Percentiles rank a stretch among this genome's conserved stretches.
Conservation (phyloP, 345 rosid genomes). For the Murraya koenigii region DNA sequence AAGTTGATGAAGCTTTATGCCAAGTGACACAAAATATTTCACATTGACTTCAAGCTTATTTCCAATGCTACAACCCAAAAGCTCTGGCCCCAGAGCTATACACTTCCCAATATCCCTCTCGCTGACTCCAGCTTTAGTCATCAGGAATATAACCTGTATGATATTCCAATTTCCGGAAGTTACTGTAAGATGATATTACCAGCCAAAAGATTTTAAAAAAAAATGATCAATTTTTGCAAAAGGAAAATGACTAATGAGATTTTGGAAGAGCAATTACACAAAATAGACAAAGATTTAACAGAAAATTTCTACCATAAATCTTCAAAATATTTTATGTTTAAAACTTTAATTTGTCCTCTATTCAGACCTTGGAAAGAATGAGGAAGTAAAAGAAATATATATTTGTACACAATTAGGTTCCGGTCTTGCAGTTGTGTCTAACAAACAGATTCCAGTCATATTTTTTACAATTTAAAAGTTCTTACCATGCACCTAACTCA, state of each 20-base stretch:
- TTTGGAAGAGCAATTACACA: not conserved
- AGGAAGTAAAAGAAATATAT: not conserved
- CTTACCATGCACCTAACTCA: not conserved
- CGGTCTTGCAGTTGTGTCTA: not conserved
- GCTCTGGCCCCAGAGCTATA: conserved; percentile 80
- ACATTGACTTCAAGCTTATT: conserved; percentile 70
- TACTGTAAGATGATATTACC: not conserved
- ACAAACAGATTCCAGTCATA: not conserved
- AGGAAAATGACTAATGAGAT: not conserved
- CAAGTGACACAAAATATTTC: conserved; percentile 73
- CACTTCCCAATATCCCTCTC: conserved; percentile 76
- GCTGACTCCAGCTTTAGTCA: conserved; percentile 78
- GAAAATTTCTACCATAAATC: not conserved
- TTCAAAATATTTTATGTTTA: not conserved
- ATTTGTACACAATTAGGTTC: not conserved
- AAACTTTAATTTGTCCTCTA: not conserved
- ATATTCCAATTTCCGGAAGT: conserved; percentile 7
- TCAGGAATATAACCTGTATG: conserved; percentile 73
- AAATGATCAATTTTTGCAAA: not conserved
- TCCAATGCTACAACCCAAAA: conserved; percentile 78
- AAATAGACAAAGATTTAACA: not conserved
- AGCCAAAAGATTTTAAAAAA: not conserved
- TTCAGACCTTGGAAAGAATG: not conserved
- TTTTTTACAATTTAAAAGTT: not conserved
- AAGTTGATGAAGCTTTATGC: conserved; percentile 53